Evolutionary conservation across 2,329 filamentous ascomycete genomes (phyloP).

Genomic region (Grosmannia clavigera): DNA sequence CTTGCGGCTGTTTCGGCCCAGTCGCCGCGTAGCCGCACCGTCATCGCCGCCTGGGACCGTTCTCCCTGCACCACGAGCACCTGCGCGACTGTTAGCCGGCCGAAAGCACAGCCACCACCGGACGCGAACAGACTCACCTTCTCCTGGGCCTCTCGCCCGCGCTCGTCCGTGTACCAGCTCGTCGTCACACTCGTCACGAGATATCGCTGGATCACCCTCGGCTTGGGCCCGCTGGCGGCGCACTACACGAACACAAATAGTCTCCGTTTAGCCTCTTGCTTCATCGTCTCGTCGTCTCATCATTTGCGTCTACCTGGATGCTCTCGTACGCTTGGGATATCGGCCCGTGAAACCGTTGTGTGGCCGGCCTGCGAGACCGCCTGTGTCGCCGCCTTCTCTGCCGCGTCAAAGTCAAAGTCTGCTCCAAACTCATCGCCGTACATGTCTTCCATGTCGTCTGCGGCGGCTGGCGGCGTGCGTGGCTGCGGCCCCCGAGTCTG

Average conservation of each 20-base stretch:
- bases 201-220: slow-evolving; percentile 75
- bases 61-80: slow-evolving; percentile 75
- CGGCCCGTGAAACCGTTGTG: slow-evolving; percentile 4
- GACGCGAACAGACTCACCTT: slow-evolving; percentile 45
- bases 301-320: slow-evolving; percentile 6
- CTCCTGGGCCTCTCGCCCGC: slow-evolving; percentile 45
- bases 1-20: slow-evolving; percentile 67
- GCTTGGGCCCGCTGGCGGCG: slow-evolving; percentile 35
- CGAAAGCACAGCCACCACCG: background rate
- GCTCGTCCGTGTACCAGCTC: slow-evolving; percentile 52
- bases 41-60: slow-evolving; percentile 49
- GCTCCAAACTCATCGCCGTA: slow-evolving; percentile 66
- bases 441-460: slow-evolving; percentile 25
- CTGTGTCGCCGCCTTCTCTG: slow-evolving; percentile 62
- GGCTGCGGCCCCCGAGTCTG: background rate
- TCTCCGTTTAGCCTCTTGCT: slow-evolving; percentile 41
- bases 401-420: slow-evolving; percentile 63
- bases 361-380: slow-evolving; percentile 21
- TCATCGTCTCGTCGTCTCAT: background rate
- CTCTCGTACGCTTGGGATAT: slow-evolving; percentile 40
- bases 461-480: slow-evolving; percentile 3
- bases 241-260: slow-evolving; percentile 41
- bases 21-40: slow-evolving; percentile 67
- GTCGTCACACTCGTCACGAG: slow-evolving; percentile 63
- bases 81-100: slow-evolving; percentile 26